Percentiles rank a stretch among this genome's conserved stretches.
phyloP scores from a whole-genome alignment of 805 yeast genomes.

The Kuraishia cidri region DNA sequence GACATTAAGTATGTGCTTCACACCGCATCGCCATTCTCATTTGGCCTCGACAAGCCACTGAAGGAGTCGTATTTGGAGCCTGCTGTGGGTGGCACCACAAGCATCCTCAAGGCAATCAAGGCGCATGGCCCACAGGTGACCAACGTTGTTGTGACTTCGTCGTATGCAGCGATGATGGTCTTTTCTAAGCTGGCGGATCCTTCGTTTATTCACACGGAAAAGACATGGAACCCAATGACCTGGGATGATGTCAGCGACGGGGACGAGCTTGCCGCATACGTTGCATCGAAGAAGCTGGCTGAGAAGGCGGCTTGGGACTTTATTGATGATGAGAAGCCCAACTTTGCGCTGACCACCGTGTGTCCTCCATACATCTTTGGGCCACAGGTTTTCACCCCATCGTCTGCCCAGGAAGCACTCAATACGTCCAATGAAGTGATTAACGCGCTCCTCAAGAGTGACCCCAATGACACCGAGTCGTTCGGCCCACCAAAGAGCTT shows the following conservation, averaged over 20 bases:
- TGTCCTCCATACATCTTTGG: constrained; percentile 54
- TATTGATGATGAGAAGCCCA: constrained; percentile 23
- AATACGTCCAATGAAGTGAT: background rate
- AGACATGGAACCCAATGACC: constrained; percentile 22
- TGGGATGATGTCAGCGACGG: constrained; percentile 12
- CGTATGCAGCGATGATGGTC: constrained; percentile 35
- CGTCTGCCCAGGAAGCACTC: constrained; percentile 2
- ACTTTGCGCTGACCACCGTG: constrained; percentile 34
- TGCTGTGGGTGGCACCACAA: constrained; percentile 37
- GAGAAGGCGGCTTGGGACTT: constrained; percentile 55
- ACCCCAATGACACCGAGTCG: constrained; percentile 16
- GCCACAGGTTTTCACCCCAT: constrained; percentile 34
- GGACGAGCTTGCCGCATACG: constrained; percentile 33
- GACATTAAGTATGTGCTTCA: constrained; percentile 25
- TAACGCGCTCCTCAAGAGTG: constrained; percentile 16
- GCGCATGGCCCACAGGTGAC: constrained; percentile 28
- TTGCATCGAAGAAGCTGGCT: constrained; percentile 53
- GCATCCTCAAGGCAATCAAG: constrained; percentile 29
- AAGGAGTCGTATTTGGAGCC: constrained; percentile 34
- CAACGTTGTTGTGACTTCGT: constrained; percentile 38
- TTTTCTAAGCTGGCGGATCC: constrained; percentile 5
- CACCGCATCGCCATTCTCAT: constrained; percentile 29
- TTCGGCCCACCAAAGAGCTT: constrained; percentile 18
- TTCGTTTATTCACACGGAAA: constrained; percentile 13
- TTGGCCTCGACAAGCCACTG: constrained; percentile 19